Percentiles rank a stretch among this genome's conserved stretches.
Evolutionary conservation across 352 stramenopile genomes (phyloP).

Genomic region (Phytophthora agathidicida): DNA sequence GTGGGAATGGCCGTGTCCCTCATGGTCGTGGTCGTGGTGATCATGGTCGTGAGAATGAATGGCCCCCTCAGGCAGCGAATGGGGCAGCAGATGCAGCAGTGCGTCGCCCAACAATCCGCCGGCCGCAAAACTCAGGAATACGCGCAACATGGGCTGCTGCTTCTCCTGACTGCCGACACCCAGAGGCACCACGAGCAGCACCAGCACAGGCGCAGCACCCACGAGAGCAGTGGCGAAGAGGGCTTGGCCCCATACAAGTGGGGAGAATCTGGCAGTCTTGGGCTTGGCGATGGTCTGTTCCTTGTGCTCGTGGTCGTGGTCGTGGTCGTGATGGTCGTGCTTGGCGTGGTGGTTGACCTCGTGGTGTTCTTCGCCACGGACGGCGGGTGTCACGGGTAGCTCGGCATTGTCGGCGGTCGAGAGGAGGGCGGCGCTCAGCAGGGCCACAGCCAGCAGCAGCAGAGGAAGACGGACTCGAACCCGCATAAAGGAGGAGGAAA

Average conservation of each 20-base stretch:
- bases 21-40: slow-evolving; percentile 52
- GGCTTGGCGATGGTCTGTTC: slow-evolving; percentile 16
- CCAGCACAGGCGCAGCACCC: slow-evolving; percentile 67
- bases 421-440: slow-evolving; percentile 23
- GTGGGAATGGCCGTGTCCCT: slow-evolving; percentile 57
- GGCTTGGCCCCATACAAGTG: slow-evolving; percentile 62
- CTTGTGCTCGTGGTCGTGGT: slow-evolving; percentile 25
- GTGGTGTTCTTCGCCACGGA: slow-evolving; percentile 13
- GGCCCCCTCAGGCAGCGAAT: slow-evolving; percentile 65
- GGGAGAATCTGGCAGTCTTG: slow-evolving; percentile 43
- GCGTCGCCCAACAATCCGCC: slow-evolving; percentile 90
- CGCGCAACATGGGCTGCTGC: slow-evolving; percentile 73
- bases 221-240: slow-evolving; percentile 78
- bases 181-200: slow-evolving; percentile 77
- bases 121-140: slow-evolving; percentile 90
- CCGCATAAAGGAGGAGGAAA: slow-evolving; percentile 11
- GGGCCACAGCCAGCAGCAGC: slow-evolving; percentile 23
- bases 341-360: slow-evolving; percentile 7
- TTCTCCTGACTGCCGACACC: slow-evolving; percentile 55
- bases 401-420: slow-evolving; percentile 12
- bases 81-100: slow-evolving; percentile 90
- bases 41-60: slow-evolving; percentile 37
- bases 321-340: slow-evolving; percentile 28
- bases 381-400: slow-evolving; percentile 6
- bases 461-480: slow-evolving; percentile 8